A percentile compares a stretch with the other conserved stretches of the same genome.
phyloP scores from a whole-genome alignment of 129 eudicot species.

The Escallonia herrerae region DNA sequence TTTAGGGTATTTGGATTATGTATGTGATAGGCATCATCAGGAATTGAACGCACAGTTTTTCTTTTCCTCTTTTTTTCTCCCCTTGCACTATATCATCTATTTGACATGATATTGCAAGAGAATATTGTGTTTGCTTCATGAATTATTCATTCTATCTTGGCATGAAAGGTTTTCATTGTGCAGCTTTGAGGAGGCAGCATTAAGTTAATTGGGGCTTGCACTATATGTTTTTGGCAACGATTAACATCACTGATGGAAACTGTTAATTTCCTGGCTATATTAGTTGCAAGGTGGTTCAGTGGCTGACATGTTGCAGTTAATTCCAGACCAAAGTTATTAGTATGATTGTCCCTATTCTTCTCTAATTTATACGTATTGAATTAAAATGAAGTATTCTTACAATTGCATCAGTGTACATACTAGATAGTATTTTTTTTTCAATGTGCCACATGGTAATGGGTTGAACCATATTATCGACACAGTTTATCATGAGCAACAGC shows the following conservation, averaged over 20 bases:
- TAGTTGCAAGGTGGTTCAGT: background rate
- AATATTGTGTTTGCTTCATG: slow-evolving; percentile 3
- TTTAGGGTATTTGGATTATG: too few species aligned
- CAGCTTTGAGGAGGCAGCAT: slow-evolving; percentile 31
- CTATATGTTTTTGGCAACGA: slow-evolving; percentile 18
- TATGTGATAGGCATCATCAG: too few species aligned
- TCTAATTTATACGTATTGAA: background rate
- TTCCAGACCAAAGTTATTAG: background rate
- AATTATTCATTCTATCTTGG: slow-evolving; percentile 4
- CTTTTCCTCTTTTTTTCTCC: background rate
- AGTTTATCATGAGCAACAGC: too few species aligned
- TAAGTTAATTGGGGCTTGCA: slow-evolving; percentile 22
- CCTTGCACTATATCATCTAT: background rate
- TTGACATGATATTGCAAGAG: background rate
- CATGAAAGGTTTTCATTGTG: slow-evolving; percentile 29
- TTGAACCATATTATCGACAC: too few species aligned
- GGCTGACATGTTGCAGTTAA: slow-evolving; percentile 2
- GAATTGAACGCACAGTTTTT: background rate
- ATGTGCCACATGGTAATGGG: too few species aligned
- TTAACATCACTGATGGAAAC: slow-evolving; percentile 15
- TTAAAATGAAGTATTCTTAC: background rate
- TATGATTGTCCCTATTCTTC: background rate
- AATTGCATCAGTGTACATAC: background rate
- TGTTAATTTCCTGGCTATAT: slow-evolving; percentile 9
- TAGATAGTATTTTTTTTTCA: background rate